These are phyloP conservation scores for Groenewaldozyma auringiensis DNA, from an alignment of 1,139 yeast species.

Conservation along the genomic window DNA sequence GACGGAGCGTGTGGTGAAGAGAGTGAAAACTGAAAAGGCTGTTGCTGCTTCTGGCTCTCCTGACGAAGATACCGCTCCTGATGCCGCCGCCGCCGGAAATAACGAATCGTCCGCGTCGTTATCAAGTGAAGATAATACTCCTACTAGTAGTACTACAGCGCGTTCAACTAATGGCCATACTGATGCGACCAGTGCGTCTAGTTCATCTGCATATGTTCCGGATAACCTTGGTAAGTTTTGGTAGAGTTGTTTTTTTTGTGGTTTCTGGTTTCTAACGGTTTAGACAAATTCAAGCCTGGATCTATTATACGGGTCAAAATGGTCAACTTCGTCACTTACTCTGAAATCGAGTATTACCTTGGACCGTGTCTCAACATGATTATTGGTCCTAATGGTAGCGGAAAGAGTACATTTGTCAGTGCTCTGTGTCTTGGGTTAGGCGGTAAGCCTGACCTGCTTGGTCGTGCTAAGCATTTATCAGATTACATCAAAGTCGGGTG, in stretches of 20 bases:
- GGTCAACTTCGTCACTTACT: conserved; percentile 75
- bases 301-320: conserved; percentile 60
- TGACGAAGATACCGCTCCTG: not conserved
- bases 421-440: conserved; percentile 88
- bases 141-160: not conserved
- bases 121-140: not conserved
- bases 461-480: conserved; percentile 59
- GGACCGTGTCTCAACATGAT: conserved; percentile 88
- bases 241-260: not conserved
- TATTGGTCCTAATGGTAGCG: conserved; percentile 96
- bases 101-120: too few species aligned
- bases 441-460: conserved; percentile 70
- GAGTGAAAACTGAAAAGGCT: not conserved
- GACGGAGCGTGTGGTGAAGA: too few species aligned
- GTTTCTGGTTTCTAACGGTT: not conserved
- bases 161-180: not conserved
- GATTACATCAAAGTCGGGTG: conserved; percentile 77
- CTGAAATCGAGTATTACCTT: conserved; percentile 64
- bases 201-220: not conserved
- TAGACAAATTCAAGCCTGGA: conserved; percentile 41
- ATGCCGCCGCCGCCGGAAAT: not conserved
- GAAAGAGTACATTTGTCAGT: conserved; percentile 88
- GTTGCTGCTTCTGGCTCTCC: not conserved
- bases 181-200: not conserved
- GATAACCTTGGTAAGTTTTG: not conserved